Conservation (phyloP, 495 filamentous ascomycete species). For the Ascodesmis nigricans region DNA sequence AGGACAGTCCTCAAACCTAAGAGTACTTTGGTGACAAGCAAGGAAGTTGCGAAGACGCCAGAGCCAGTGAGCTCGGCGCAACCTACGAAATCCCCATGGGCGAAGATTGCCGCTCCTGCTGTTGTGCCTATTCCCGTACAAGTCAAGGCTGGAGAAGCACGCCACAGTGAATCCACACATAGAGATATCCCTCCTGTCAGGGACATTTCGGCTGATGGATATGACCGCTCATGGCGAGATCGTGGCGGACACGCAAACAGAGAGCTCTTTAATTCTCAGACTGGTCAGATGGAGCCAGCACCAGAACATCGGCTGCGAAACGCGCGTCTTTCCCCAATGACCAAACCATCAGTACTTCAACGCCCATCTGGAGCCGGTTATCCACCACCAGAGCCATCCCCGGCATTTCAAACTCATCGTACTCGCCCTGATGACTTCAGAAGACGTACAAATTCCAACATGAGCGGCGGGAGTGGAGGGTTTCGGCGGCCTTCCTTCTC, state of each 20-base stretch:
- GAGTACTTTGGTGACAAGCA: no score
- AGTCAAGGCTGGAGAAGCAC: no score
- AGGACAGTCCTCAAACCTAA: no score
- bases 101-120: slow-evolving; percentile 12
- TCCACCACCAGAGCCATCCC: slow-evolving; percentile 70
- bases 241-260: slow-evolving; percentile 33
- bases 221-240: slow-evolving; percentile 70
- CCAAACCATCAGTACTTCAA: slow-evolving; percentile 65
- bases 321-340: slow-evolving; percentile 35
- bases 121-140: slow-evolving; percentile 2
- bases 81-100: slow-evolving; percentile 21
- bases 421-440: slow-evolving; percentile 50
- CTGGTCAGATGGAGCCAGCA: slow-evolving; percentile 82
- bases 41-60: no score
- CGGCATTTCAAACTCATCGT: slow-evolving; percentile 71
- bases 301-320: slow-evolving; percentile 43
- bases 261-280: slow-evolving; percentile 85
- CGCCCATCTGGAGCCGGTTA: slow-evolving; percentile 31
- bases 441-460: slow-evolving; percentile 71
- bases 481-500: slow-evolving; percentile 27
- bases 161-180: no score
- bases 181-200: no score
- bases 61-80: no score
- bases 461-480: slow-evolving; percentile 71
- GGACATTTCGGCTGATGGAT: slow-evolving; percentile 87